Evolutionary conservation across 371 early-diverging fungal genomes (phyloP), one percentile per base, ranked within the genome.

Genomic region (Zychaea mexicana): DNA sequence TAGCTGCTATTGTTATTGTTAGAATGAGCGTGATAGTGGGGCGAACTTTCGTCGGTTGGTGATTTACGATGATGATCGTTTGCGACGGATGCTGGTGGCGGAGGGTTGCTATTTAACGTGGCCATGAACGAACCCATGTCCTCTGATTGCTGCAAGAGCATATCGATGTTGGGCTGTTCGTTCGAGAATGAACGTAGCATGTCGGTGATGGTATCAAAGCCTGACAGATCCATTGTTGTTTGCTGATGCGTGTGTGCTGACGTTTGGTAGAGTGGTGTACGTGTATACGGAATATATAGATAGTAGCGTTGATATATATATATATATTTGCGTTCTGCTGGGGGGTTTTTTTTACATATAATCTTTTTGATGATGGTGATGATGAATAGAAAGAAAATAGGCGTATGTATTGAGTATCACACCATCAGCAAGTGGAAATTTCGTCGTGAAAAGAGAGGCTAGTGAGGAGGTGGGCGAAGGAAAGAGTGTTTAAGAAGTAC

Each of bases 151-250:
- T 53, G 52, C 33, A 61, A 27, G 8, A 61, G 53, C 38, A 36
- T 33, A 19, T 53, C 62, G 31, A 61, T 61, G 38, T 42, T 58
- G 19, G 42, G 17, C 26, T 36, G 45, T 7, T 42, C 45, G 24
- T 46, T 45, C 28, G 42, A 39, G 38, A 63, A 42, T 32, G 63
- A 63, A 42, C 63, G 55, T 47, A 63, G 22, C 45, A 63, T 63
- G 27, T 63, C 45, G 31, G 42, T 55, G 26, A 63, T 63, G 57
- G 63, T 47, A 57, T 63, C 63, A 24, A 56, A 54, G 31, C 32
- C 46, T 58, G 59, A 28, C 42, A 63, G 33, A 47, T 63, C 56
- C 63, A 63, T 62, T 36, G 27, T 26, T 45, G 59, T 28, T 24
- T 5, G 46, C 15, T n/a, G 38, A 21, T 33, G 33, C 30, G 2